Conservation (phyloP, 805 yeast species). For the Saccharomycopsis guyanensis region DNA sequence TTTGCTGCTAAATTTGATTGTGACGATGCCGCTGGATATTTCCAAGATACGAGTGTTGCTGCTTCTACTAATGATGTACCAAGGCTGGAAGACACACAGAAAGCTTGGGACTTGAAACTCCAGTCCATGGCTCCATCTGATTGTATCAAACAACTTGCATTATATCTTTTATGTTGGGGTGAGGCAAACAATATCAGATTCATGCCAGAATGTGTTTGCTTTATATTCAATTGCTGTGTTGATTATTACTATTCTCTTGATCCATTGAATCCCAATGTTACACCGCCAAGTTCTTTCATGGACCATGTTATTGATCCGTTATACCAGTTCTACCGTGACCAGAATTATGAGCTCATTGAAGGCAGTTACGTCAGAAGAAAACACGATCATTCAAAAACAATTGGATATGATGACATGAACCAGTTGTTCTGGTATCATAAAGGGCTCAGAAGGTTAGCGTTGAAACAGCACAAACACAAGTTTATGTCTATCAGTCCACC, state of each 20-base stretch:
- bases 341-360: constrained; percentile 38
- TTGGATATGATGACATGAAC: constrained; percentile 88
- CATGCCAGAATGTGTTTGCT: constrained; percentile 85
- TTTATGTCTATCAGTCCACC: constrained; percentile 47
- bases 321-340: constrained; percentile 51
- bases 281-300: constrained; percentile 37
- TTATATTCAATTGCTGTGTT: constrained; percentile 73
- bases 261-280: constrained; percentile 27
- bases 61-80: no score
- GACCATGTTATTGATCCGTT: constrained; percentile 71
- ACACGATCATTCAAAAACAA: constrained; percentile 57
- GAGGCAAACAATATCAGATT: constrained; percentile 82
- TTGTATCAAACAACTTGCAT: constrained; percentile 53
- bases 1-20: constrained; percentile 66
- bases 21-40: constrained; percentile 40
- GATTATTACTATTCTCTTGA: constrained; percentile 52
- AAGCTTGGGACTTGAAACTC: constrained; percentile 47
- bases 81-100: constrained; percentile 40
- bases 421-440: constrained; percentile 79
- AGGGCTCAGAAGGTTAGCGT: constrained; percentile 51
- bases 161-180: constrained; percentile 79
- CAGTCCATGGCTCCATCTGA: constrained; percentile 42
- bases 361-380: constrained; percentile 42
- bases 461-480: constrained; percentile 35
- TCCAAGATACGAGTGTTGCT: constrained; percentile 23